Base-by-base conservation (phyloP, 495 filamentous ascomycete species). In the Aspergillus cavernicola region DNA sequence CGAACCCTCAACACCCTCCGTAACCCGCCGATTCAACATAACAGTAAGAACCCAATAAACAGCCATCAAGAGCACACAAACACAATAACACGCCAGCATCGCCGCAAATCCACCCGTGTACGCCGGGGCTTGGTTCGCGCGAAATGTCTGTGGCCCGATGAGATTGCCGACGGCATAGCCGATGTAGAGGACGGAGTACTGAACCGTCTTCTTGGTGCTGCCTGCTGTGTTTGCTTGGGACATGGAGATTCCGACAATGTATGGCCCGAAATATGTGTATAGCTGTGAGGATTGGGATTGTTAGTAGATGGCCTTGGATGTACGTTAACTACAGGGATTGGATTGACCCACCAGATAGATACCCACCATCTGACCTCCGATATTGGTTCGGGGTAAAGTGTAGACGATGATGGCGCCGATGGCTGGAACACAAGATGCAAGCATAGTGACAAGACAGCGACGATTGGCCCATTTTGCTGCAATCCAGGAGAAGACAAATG, bases 131-230 rank as follows among this genome's bases (percentile, higher is more conserved):
- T 85, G 80, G 24, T 68, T 64, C 1, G 69, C 62, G n/a, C 74
- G 74, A 58, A 85, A 86, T 6, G 80, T 74, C 56, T 83, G 80
- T 2, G 82, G 81, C 0, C 81, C 80, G 63, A 85, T 83, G 7
- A 26, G 32, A 48, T 29, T 62, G 50, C 66, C 65, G 3, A 63
- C 53, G 12, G 60, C 65, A 39, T 66, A 68, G 6, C 58, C 64
- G 35, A 71, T 52, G 22, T 63, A 71, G 31, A 68, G 53, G 24
- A 68, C 53, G 0, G 64, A 60, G 23, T 66, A 63, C 40, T 65
- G 56, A 4, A 61, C 60, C 15, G 53, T 53, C 26, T 67, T 68
- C 48, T 71, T 71, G 20, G 62, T 66, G 52, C 67, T 62, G 1
- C 72, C 72, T 4, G 64, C 63, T 2, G 69, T 71, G 36, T 75